A percentile compares a stretch with the other conserved stretches of the same genome.
phyloP scores from a whole-genome alignment of 768 basidiomycete genomes.

The Calocera viscosa region DNA sequence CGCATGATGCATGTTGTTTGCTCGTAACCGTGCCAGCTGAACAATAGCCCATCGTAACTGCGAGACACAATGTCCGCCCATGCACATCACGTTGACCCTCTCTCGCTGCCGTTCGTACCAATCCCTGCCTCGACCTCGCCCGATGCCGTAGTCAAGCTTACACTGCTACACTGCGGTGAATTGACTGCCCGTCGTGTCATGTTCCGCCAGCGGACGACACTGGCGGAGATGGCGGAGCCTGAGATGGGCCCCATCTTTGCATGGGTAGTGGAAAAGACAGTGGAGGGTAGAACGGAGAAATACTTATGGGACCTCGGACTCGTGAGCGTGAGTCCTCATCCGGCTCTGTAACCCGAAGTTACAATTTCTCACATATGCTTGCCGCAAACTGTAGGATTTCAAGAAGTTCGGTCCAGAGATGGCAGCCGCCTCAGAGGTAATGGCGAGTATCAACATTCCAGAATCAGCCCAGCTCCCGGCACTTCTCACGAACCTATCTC shows the following conservation, averaged over 20 bases:
- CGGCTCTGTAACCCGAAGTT: neutral
- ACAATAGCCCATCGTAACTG: neutral
- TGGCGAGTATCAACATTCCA: constrained; percentile 13
- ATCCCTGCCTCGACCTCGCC: constrained; percentile 14
- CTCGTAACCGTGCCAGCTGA: too few species aligned
- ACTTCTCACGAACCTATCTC: constrained; percentile 13
- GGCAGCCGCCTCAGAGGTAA: constrained; percentile 6
- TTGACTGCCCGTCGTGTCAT: constrained; percentile 10
- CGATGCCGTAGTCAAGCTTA: constrained; percentile 14
- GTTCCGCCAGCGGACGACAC: constrained; percentile 6
- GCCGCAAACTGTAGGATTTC: neutral
- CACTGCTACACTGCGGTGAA: constrained; percentile 14
- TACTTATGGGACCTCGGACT: constrained; percentile 19
- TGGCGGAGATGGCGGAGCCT: constrained; percentile 14
- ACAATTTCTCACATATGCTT: neutral
- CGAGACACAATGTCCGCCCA: neutral
- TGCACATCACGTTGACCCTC: neutral
- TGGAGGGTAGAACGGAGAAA: constrained; percentile 12
- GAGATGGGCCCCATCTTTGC: constrained; percentile 13
- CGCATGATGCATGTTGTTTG: too few species aligned
- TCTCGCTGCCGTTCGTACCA: neutral
- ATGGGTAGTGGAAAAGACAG: constrained; percentile 18
- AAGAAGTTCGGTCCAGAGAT: neutral
- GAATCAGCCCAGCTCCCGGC: constrained; percentile 13
- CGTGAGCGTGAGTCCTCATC: constrained; percentile 12